Evolutionary conservation across 768 basidiomycete species (phyloP), one percentile per base, ranked within the genome.

Genomic region (Xerocomus potaroensis): DNA sequence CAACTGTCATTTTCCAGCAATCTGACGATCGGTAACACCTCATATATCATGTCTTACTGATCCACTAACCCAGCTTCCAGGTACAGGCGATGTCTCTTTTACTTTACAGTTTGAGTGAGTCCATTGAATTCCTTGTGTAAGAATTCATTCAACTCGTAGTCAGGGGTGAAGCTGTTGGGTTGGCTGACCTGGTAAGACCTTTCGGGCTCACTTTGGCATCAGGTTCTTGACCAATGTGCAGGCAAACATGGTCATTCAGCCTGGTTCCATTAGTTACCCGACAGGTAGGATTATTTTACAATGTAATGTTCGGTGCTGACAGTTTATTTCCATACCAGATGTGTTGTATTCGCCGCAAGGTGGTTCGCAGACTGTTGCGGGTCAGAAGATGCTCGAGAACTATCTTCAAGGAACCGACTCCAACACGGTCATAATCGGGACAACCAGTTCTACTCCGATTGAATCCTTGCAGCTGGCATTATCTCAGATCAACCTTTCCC

Each of bases 21-120:
- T 34, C 49, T 72, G 50, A 71, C 68, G 31, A 60, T 69, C 57
- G 79, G 62, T 56, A 50, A 48, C 26, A 5, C 26, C 23, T 29
- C 12, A 27, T 1, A 12, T 15, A 4, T 47, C 16, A 29, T 32
- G 29, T 44, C 19, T 5, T 40, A 60, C 16, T n/a, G 37, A 48
- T 21, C 22, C 19, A 30, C 70, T 75, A 43, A 75, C 69, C 37
- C 61, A 77, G 33, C 73, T 73, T 9, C 73, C 77, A 55, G 68
- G 77, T 8, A 77, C 78, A 3, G 83, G 80, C 0, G 84, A 86
- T 45, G 80, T 86, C 19, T 69, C 78, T 1, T 87, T 87, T 51
- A 61, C 64, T 4, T 64, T 87, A 30, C 63, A 72, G 49, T 87
- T 84, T 62, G 65, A 79, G 73, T 77, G 56, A 53, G 77, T 62